Evolutionary conservation across 305 asterid genomes (phyloP).

Genomic region (Fraxinus greggii): DNA sequence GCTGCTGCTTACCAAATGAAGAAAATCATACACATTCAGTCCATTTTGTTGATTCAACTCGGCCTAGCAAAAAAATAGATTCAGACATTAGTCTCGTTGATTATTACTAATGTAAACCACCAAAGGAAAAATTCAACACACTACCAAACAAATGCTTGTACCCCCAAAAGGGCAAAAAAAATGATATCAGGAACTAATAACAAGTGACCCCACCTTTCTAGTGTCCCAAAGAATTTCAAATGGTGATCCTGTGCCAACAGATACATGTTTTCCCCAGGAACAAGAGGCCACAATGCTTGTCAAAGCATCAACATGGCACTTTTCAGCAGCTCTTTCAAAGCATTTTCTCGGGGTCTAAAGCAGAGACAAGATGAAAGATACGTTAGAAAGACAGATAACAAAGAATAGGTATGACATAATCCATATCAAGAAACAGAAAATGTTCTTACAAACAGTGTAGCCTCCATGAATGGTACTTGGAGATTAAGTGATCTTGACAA

Average conservation of each 20-base stretch:
- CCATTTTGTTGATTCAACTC: slow-evolving; percentile 59
- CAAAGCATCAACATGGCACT: slow-evolving; percentile 77
- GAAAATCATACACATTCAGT: slow-evolving; percentile 78
- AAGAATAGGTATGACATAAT: slow-evolving; percentile 19
- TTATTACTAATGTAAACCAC: slow-evolving; percentile 6
- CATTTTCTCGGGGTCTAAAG: slow-evolving; percentile 87
- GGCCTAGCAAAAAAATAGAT: slow-evolving; percentile 47
- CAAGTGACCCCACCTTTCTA: slow-evolving; percentile 55
- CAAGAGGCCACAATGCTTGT: slow-evolving; percentile 92
- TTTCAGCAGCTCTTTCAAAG: slow-evolving; percentile 96
- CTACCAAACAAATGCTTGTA: background rate
- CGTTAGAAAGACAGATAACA: slow-evolving; percentile 18
- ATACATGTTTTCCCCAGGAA: slow-evolving; percentile 96
- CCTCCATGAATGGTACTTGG: slow-evolving; percentile 89
- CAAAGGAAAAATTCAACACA: slow-evolving; percentile 13
- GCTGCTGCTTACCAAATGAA: slow-evolving; percentile 69
- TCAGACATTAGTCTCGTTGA: slow-evolving; percentile 21
- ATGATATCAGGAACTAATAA: background rate
- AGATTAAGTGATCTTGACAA: slow-evolving; percentile 67
- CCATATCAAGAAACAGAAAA: slow-evolving; percentile 14
- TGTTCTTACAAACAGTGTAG: slow-evolving; percentile 77
- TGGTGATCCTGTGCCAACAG: slow-evolving; percentile 94
- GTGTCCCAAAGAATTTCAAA: slow-evolving; percentile 89
- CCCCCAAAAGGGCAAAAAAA: background rate
- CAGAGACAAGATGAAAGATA: slow-evolving; percentile 14